Evolutionary conservation across 2,329 filamentous ascomycete genomes (phyloP).

Genomic region (Cladosporium halotolerans): DNA sequence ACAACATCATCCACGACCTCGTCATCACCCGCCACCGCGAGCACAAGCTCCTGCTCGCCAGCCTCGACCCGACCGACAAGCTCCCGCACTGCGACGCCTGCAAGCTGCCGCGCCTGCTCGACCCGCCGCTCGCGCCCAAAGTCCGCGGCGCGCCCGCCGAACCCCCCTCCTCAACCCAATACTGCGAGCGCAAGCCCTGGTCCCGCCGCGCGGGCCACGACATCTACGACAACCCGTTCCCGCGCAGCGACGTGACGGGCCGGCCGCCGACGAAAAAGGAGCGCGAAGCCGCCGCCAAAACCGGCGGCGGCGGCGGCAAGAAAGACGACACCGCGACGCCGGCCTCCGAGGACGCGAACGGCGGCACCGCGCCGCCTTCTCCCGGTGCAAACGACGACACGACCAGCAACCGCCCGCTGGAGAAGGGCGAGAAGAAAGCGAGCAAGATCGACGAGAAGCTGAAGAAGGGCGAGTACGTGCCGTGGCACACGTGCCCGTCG

Average conservation of each 20-base stretch:
- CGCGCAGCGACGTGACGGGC: conserved; percentile 55
- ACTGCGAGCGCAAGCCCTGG: conserved; percentile 75
- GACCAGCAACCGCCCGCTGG: conserved; percentile 31
- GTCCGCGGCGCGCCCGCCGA: conserved; percentile 31
- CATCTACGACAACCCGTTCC: conserved; percentile 77
- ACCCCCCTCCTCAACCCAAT: conserved; percentile 46
- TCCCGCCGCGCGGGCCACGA: conserved; percentile 70
- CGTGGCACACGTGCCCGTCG: conserved; percentile 53
- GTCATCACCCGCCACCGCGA: conserved; percentile 69
- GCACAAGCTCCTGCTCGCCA: conserved; percentile 72
- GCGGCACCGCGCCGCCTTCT: conserved; percentile 28
- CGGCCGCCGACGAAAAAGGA: conserved; percentile 61
- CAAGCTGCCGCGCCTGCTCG: conserved; percentile 65
- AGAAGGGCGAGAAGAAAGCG: conserved; percentile 40
- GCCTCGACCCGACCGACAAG: conserved; percentile 62
- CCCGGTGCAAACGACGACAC: conserved; percentile 21
- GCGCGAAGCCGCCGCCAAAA: conserved; percentile 58
- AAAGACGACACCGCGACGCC: conserved; percentile 36
- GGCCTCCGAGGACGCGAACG: conserved; percentile 35
- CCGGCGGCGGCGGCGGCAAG: conserved; percentile 26
- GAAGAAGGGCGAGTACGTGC: conserved; percentile 46
- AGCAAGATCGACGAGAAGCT: conserved; percentile 39
- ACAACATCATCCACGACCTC: conserved; percentile 71
- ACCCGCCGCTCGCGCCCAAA: conserved; percentile 55
- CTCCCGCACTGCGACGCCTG: conserved; percentile 70